Base-by-base conservation (phyloP, 1,139 yeast species). In the Saccharomycopsis hybrid region DNA sequence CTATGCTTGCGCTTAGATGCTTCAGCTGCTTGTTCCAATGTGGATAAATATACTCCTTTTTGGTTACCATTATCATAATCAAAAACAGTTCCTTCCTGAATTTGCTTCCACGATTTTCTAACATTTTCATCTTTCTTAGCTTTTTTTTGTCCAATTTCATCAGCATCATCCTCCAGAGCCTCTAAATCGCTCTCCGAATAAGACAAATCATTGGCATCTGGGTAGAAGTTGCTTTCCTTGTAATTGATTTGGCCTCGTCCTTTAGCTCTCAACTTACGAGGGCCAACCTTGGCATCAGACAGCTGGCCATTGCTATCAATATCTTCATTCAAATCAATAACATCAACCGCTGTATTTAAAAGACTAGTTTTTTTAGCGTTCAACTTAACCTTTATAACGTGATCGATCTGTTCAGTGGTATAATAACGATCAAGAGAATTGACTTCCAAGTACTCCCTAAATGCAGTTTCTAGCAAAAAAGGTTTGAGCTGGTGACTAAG, bases 401-500 rank as follows among this genome's bases (percentile, higher is more conserved):
- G 18, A 18, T 18, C 18, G 18, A 18, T 18, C 18, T 18, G 18
- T 18, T 18, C 18, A 18, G 18, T 18, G 18, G 39, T 5, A 13
- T 36, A 36, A n/a, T 36, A 36, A 9, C 13, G 7, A 8, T 13
- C 24, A 3, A 31, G 38, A 4, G n/a, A 24, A 30, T 49, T 49
- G 2, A 32, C 64, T 53, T 65, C 59, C 52, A 74, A 52, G 64
- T 70, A 71, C 47, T 80, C 82, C 47, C 70, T 70, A 53, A 79
- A 64, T 43, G 74, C 67, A 48, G 70, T 70, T 53, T 69, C 73
- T 33, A 73, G 62, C 29, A 80, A 64, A 4, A 72, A 66, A 2
- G 60, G 59, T 52, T 66, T 71, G 44, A 82, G 63, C 3, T 67
- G 66, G 27, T 73, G 73, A 45, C 71, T 65, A 44, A 88, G 64